Percentiles rank a stretch among this genome's conserved stretches.
Conservation (phyloP, 805 yeast genomes). For the Kregervanrija delftensis region DNA sequence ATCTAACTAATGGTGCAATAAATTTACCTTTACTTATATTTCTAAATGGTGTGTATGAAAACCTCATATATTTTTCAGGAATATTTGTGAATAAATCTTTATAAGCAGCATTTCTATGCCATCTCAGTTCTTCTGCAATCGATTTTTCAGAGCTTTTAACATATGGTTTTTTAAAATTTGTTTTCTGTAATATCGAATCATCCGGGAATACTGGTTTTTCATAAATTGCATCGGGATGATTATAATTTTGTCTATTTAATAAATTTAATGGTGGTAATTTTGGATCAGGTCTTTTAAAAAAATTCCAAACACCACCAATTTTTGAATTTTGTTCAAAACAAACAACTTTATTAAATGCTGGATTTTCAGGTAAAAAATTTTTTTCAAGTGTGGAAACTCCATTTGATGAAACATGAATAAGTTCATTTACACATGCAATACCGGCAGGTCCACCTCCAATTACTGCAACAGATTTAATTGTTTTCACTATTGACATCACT, state of each 20-base stretch:
- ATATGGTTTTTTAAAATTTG: slow-evolving; percentile 29
- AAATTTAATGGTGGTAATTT: slow-evolving; percentile 12
- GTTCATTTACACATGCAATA: slow-evolving; percentile 28
- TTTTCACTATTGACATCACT: no score
- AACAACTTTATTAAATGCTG: slow-evolving; percentile 29
- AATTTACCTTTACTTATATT: slow-evolving; percentile 5
- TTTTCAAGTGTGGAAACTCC: slow-evolving; percentile 16
- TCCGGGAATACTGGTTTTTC: slow-evolving; percentile 7
- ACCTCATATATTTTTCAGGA: slow-evolving; percentile 33
- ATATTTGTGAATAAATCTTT: slow-evolving; percentile 36
- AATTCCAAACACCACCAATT: slow-evolving; percentile 37
- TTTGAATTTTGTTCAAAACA: slow-evolving; percentile 33
- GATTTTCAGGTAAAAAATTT: slow-evolving; percentile 7
- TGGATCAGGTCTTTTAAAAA: slow-evolving; percentile 14
- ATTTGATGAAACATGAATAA: slow-evolving; percentile 22
- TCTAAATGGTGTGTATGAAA: slow-evolving; percentile 25
- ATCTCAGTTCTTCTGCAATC: slow-evolving; percentile 19
- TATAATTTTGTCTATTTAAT: slow-evolving; percentile 2
- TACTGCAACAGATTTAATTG: slow-evolving; percentile 24
- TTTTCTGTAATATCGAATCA: slow-evolving; percentile 17
- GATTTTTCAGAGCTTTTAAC: slow-evolving; percentile 7
- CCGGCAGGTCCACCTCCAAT: slow-evolving; percentile 38
- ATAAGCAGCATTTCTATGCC: slow-evolving; percentile 35
- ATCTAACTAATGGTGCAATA: slow-evolving; percentile 8
- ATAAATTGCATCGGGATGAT: slow-evolving; percentile 14